Conservation (phyloP, 2,329 filamentous ascomycete species). For the Paraconiothyrium brasiliense region DNA sequence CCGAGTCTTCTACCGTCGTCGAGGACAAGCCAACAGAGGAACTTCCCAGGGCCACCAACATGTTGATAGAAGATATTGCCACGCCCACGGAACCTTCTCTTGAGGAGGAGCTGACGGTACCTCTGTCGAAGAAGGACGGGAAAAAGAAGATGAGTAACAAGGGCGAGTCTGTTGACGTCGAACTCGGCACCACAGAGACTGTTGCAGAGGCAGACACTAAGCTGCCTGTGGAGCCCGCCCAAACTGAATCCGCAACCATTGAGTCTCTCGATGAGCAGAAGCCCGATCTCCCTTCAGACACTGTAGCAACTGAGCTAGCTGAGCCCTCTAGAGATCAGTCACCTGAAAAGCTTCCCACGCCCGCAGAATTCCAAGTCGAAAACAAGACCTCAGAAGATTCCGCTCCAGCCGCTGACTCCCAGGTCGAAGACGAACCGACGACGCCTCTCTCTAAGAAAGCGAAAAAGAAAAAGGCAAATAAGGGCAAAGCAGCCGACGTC, state of each 20-base stretch:
- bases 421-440: slow-evolving; percentile 19
- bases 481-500: slow-evolving; percentile 20
- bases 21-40: not conserved
- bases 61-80: not conserved
- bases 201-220: not conserved
- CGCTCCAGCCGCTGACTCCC: slow-evolving; percentile 5
- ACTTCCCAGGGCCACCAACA: not conserved
- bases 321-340: not conserved
- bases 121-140: slow-evolving; percentile 4
- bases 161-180: slow-evolving; percentile 20
- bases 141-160: slow-evolving; percentile 37
- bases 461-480: slow-evolving; percentile 38
- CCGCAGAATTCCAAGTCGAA: not conserved
- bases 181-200: slow-evolving; percentile 11
- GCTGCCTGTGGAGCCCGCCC: not conserved
- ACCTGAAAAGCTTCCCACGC: not conserved
- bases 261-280: not conserved
- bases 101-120: not conserved
- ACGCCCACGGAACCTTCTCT: not conserved
- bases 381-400: slow-evolving; percentile 8
- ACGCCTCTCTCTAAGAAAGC: slow-evolving; percentile 25
- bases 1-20: not conserved
- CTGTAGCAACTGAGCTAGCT: not conserved
- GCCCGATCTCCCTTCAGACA: not conserved
- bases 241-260: slow-evolving; percentile 2